Evolutionary conservation across 2,329 filamentous ascomycete species (phyloP).

Genomic region (Sphaerulina musiva): DNA sequence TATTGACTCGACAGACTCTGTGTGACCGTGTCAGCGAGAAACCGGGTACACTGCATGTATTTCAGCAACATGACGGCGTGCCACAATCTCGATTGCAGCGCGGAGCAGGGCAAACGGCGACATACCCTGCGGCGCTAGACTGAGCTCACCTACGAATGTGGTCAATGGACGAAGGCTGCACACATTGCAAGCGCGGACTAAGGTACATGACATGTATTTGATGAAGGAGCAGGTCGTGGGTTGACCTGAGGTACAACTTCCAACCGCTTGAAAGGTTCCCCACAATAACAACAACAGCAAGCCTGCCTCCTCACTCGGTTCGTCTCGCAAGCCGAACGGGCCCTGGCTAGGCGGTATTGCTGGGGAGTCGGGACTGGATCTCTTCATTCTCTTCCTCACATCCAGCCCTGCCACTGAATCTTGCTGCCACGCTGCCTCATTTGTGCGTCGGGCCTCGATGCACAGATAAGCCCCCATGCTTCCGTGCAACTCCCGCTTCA

Average conservation of each 20-base stretch:
- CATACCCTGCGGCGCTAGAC: background rate
- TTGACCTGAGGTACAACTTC: background rate
- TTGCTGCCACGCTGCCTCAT: constrained; percentile 6
- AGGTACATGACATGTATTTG: too few species aligned
- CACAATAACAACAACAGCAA: background rate
- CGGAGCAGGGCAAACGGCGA: background rate
- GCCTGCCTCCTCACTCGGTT: constrained; percentile 9
- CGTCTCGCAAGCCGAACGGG: constrained; percentile 5
- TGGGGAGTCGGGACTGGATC: background rate
- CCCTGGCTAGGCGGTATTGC: background rate
- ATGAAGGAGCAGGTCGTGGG: too few species aligned
- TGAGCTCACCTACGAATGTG: background rate
- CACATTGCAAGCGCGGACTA: background rate
- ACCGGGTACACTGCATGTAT: background rate
- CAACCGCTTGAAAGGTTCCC: background rate
- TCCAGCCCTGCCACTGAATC: constrained; percentile 8
- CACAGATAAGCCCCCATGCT: constrained; percentile 7
- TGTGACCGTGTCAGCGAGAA: background rate
- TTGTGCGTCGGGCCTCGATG: constrained; percentile 4
- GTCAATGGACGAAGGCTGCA: constrained; percentile 6
- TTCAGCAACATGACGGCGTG: background rate
- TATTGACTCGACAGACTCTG: too few species aligned
- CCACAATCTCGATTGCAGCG: background rate
- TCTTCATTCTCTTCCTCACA: background rate
- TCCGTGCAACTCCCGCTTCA: background rate